Conservation (phyloP, 768 basidiomycete species). For the Hortiboletus campestris region DNA sequence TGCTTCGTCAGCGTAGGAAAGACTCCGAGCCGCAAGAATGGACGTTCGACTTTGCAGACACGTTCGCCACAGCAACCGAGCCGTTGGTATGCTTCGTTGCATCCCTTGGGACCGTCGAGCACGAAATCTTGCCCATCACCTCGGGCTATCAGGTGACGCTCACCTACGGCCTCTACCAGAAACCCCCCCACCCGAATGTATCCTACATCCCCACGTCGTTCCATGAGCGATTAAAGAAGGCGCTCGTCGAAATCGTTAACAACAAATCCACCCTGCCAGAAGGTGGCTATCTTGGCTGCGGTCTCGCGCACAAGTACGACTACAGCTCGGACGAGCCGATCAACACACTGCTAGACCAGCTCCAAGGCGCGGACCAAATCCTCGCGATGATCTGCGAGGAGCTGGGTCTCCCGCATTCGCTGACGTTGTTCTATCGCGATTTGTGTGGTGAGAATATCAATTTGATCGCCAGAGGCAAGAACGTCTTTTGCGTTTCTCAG, state of each 20-base stretch:
- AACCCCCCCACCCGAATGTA: background rate
- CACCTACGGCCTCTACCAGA: conserved; percentile 38
- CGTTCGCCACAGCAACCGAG: background rate
- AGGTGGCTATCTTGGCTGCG: conserved; percentile 37
- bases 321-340: background rate
- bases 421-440: background rate
- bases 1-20: background rate
- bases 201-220: background rate
- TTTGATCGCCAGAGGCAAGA: too few relatives aligned
- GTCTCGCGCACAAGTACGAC: conserved; percentile 33
- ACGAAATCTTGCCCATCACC: conserved; percentile 41
- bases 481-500: too few relatives aligned
- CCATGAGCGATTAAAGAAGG: background rate
- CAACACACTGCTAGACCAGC: background rate
- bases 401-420: background rate
- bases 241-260: conserved; percentile 15
- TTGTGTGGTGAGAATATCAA: background rate
- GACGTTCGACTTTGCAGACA: background rate
- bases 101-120: conserved; percentile 43
- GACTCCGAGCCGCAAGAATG: background rate
- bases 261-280: conserved; percentile 28
- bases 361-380: background rate
- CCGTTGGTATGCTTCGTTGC: conserved; percentile 35
- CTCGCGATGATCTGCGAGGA: background rate
- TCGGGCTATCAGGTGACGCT: conserved; percentile 45